phyloP scores from a whole-genome alignment of 2,329 filamentous ascomycete species.

The Rugonectria rugulosa region DNA sequence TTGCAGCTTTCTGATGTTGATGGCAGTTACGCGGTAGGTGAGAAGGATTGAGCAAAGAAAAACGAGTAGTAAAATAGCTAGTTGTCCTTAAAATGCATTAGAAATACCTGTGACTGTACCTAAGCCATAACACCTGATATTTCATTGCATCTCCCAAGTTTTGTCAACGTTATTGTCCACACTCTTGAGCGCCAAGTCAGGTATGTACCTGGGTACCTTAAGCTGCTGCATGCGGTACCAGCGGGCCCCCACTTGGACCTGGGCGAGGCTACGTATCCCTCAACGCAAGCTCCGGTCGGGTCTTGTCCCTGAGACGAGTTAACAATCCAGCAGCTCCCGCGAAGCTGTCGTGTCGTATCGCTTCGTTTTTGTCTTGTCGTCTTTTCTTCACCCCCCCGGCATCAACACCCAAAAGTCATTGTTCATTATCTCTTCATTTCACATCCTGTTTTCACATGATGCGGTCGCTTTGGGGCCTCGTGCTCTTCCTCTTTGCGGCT shows the following conservation, averaged over 20 bases:
- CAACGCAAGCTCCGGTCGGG: slow-evolving; percentile 44
- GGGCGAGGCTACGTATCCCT: slow-evolving; percentile 49
- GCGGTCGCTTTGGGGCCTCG: slow-evolving; percentile 76
- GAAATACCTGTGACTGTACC: no score
- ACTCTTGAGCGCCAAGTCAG: no score
- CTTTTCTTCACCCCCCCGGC: slow-evolving; percentile 18
- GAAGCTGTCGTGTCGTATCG: slow-evolving; percentile 33
- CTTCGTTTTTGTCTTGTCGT: no score
- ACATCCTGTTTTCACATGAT: slow-evolving; percentile 53
- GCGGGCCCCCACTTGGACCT: slow-evolving; percentile 26
- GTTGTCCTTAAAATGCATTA: no score
- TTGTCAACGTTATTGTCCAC: no score
- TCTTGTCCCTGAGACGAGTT: no score
- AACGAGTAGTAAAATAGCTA: no score
- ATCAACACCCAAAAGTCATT: slow-evolving; percentile 12
- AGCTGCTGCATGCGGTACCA: background rate
- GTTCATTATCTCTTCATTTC: background rate
- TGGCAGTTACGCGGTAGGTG: background rate
- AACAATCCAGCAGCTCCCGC: slow-evolving; percentile 31
- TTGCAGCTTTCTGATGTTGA: background rate
- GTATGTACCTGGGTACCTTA: background rate
- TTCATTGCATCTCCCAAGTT: no score
- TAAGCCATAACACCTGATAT: no score
- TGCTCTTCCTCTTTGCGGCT: slow-evolving; percentile 71
- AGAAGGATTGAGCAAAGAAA: no score